Percentiles rank a stretch among this genome's conserved stretches.
phyloP scores from a whole-genome alignment of 1,139 yeast genomes.

The Blastobotrys indianensis region DNA sequence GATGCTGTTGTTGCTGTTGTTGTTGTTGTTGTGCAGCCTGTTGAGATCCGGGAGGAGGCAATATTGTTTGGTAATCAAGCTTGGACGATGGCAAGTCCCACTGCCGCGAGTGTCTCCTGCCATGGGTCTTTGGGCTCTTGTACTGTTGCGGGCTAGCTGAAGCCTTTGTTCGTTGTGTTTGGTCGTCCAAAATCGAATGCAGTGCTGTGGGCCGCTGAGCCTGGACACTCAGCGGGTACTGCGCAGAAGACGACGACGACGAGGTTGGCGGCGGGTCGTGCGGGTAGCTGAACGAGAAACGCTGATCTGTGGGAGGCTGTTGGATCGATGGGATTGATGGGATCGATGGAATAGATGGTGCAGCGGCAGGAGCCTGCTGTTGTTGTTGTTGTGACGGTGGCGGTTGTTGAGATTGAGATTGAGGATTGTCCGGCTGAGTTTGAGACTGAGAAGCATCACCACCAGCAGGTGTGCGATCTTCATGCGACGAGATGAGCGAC shows the following conservation, averaged over 20 bases:
- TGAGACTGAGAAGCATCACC: too few species aligned
- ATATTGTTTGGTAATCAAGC: too few species aligned
- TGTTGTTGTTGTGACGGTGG: too few species aligned
- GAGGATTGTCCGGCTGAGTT: neutral
- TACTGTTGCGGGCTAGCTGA: neutral
- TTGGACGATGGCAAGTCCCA: neutral
- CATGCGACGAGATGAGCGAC: slow-evolving; percentile 9
- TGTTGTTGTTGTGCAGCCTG: neutral
- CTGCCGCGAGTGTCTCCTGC: neutral
- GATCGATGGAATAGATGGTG: too few species aligned
- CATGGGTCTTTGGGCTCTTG: neutral
- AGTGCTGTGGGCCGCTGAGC: slow-evolving; percentile 9
- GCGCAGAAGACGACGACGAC: too few species aligned
- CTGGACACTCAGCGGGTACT: slow-evolving; percentile 7
- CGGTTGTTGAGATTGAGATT: slow-evolving; percentile 3
- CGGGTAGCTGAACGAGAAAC: too few species aligned
- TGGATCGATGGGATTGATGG: slow-evolving; percentile 1
- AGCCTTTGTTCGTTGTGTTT: neutral
- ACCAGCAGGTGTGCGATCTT: neutral
- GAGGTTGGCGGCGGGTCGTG: too few species aligned
- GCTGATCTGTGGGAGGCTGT: slow-evolving; percentile 1
- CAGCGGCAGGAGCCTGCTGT: too few species aligned
- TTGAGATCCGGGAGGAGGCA: too few species aligned
- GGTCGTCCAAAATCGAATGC: slow-evolving; percentile 9
- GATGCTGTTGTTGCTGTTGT: slow-evolving; percentile 6